Conservation (phyloP, 2,329 filamentous ascomycete species). For the Scleromitrula shiraiana region DNA sequence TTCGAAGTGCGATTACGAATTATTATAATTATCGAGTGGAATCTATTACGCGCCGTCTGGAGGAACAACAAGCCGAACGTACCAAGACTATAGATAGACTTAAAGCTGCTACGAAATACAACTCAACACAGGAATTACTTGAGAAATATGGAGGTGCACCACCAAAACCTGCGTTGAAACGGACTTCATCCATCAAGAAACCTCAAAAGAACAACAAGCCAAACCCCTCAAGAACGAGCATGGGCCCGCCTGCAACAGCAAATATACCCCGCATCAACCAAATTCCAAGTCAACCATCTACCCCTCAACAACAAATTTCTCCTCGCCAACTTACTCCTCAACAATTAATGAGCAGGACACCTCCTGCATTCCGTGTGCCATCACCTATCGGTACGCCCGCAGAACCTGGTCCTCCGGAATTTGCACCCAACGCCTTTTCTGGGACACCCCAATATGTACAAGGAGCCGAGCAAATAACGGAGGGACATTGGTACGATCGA, state of each 20-base stretch:
- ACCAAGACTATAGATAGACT: conserved; percentile 86
- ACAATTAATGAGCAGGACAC: conserved; percentile 3
- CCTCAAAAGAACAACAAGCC: conserved; percentile 16
- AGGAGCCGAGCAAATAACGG: conserved; percentile 13
- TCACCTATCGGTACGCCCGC: conserved; percentile 19
- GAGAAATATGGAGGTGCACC: conserved; percentile 76
- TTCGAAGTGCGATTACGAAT: conserved; percentile 56
- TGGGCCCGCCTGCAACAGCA: conserved; percentile 53
- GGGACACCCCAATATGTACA: conserved; percentile 28
- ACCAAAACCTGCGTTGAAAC: conserved; percentile 23
- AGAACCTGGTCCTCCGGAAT: conserved; percentile 44
- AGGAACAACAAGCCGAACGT: conserved; percentile 69
- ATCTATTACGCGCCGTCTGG: conserved; percentile 58
- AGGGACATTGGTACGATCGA: conserved; percentile 83
- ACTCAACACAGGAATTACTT: conserved; percentile 84
- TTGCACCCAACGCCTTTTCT: conserved; percentile 64
- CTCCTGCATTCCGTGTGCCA: background rate
- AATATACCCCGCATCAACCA: conserved; percentile 44
- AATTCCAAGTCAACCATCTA: conserved; percentile 20
- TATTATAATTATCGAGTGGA: conserved; percentile 80
- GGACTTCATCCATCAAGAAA: conserved; percentile 22
- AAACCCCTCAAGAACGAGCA: conserved; percentile 35
- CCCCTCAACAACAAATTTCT: conserved; percentile 19
- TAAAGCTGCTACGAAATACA: conserved; percentile 91
- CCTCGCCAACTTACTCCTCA: too few relatives aligned